Evolutionary conservation across 1,284 basidiomycete species (phyloP).

Genomic region (Irpex rosettiformis): DNA sequence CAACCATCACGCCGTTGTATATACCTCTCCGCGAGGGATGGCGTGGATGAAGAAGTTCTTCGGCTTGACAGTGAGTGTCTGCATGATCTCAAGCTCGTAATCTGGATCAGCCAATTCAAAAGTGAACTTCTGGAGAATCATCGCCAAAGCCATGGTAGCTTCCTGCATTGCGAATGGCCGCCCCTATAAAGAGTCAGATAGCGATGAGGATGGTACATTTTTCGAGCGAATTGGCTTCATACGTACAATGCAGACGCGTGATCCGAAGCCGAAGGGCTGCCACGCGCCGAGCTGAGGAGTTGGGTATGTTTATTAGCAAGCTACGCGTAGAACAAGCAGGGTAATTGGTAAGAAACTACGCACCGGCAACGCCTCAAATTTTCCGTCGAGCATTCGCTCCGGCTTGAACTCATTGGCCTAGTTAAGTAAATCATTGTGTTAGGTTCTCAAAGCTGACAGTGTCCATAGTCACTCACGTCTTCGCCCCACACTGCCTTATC

Average conservation of each 20-base stretch:
- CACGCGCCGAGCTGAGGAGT: conserved; percentile 36
- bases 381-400: conserved; percentile 46
- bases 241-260: conserved; percentile 39
- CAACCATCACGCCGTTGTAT: not conserved
- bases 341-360: not conserved
- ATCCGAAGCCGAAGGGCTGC: conserved; percentile 44
- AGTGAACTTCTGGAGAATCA: conserved; percentile 44
- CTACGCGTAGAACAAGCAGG: not conserved
- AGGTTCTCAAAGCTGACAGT: not conserved
- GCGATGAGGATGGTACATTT: not conserved
- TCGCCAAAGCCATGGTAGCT: conserved; percentile 38
- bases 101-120: conserved; percentile 38
- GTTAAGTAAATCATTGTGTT: not conserved
- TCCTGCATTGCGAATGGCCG: conserved; percentile 50
- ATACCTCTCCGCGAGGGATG: conserved; percentile 27
- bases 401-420: conserved; percentile 37
- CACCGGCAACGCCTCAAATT: conserved; percentile 42
- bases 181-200: conserved; percentile 21
- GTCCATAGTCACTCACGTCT: conserved; percentile 34
- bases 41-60: conserved; percentile 40
- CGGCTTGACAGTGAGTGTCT: conserved; percentile 48
- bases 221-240: too few relatives aligned
- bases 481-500: conserved; percentile 48
- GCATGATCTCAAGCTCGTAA: conserved; percentile 41
- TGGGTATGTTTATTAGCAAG: not conserved